phyloP scores from a whole-genome alignment of 2,329 filamentous ascomycete species.

The Scedosporium aurantiacum region DNA sequence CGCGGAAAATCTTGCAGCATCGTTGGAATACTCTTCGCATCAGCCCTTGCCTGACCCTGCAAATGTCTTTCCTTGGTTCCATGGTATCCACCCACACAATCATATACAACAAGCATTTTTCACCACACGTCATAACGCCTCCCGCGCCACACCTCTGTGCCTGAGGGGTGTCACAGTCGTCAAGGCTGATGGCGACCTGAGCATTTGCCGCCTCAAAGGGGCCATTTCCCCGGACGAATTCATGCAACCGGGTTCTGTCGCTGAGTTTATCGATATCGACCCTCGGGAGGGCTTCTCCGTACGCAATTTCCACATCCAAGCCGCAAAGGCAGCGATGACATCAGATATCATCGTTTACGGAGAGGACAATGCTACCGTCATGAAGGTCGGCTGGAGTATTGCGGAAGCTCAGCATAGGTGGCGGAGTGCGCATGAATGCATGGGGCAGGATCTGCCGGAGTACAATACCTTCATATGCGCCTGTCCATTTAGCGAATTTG shows the following conservation, averaged over 20 bases:
- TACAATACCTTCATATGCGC: slow-evolving; percentile 79
- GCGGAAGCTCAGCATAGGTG: slow-evolving; percentile 67
- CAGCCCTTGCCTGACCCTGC: slow-evolving; percentile 76
- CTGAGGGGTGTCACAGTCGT: slow-evolving; percentile 75
- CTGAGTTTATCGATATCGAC: slow-evolving; percentile 71
- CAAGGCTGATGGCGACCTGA: slow-evolving; percentile 76
- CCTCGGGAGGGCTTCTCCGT: slow-evolving; percentile 88
- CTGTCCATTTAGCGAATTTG: slow-evolving; percentile 59
- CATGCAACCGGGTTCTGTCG: slow-evolving; percentile 38
- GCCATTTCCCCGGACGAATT: slow-evolving; percentile 76
- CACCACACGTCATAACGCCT: slow-evolving; percentile 59
- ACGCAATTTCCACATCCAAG: slow-evolving; percentile 93
- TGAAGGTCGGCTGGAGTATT: slow-evolving; percentile 56
- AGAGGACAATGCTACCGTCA: slow-evolving; percentile 50
- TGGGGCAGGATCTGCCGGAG: slow-evolving; percentile 41
- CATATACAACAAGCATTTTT: slow-evolving; percentile 87
- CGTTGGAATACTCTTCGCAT: slow-evolving; percentile 63
- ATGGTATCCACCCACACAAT: slow-evolving; percentile 83
- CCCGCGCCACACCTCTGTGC: slow-evolving; percentile 60
- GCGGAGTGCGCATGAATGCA: slow-evolving; percentile 51
- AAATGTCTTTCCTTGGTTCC: slow-evolving; percentile 92
- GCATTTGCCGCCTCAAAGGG: slow-evolving; percentile 67
- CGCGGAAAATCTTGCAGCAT: slow-evolving; percentile 55
- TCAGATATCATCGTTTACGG: slow-evolving; percentile 93
- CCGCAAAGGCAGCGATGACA: slow-evolving; percentile 73